phyloP scores from a whole-genome alignment of 768 basidiomycete genomes.

The Tylopilus sp. region DNA sequence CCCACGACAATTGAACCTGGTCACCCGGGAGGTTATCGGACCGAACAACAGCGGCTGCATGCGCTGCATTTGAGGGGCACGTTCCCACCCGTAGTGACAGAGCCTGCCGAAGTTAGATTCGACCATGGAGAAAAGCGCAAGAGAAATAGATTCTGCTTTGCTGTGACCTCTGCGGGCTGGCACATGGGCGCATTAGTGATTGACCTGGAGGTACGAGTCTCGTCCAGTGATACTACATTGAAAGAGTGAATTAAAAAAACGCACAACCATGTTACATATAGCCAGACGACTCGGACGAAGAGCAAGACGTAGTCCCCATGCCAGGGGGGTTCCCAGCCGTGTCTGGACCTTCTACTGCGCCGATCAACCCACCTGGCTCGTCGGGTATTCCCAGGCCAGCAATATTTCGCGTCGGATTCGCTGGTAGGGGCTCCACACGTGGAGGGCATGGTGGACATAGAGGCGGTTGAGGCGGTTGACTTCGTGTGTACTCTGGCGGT shows the following conservation, averaged over 20 bases:
- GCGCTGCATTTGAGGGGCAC: constrained; percentile 21
- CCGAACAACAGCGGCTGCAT: constrained; percentile 33
- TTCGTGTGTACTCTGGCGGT: background rate
- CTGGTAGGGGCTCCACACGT: constrained; percentile 47
- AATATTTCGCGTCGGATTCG: constrained; percentile 54
- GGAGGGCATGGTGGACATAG: constrained; percentile 22
- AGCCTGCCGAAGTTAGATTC: constrained; percentile 73
- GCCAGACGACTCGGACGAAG: constrained; percentile 35
- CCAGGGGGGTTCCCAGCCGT: constrained; percentile 34
- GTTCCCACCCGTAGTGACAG: constrained; percentile 42
- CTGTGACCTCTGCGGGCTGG: constrained; percentile 83
- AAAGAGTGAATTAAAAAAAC: background rate
- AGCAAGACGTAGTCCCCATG: constrained; percentile 29
- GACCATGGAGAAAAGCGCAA: constrained; percentile 49
- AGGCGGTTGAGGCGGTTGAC: constrained; percentile 10
- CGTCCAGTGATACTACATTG: background rate
- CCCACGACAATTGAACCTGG: constrained; percentile 52
- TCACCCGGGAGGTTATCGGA: constrained; percentile 56
- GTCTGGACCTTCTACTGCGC: constrained; percentile 13
- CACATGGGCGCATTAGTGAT: constrained; percentile 89
- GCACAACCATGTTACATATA: constrained; percentile 12
- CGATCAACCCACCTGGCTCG: constrained; percentile 12
- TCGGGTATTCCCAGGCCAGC: constrained; percentile 15
- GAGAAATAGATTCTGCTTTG: constrained; percentile 71
- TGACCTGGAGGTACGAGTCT: constrained; percentile 61